Base-by-base conservation (phyloP, 1,139 yeast genomes). In the Pichia sp. region DNA sequence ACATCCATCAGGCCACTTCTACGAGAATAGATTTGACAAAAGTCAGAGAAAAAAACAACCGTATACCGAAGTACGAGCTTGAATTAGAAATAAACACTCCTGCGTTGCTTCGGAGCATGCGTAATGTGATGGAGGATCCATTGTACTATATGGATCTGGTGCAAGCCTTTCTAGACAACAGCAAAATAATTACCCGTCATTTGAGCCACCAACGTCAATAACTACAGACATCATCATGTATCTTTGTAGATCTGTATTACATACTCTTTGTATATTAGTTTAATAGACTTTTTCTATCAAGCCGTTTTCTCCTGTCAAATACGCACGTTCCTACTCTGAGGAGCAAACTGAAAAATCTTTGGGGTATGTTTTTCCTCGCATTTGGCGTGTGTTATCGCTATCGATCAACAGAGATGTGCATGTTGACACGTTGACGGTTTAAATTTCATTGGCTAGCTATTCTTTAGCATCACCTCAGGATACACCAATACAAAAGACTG, bases 1-100 rank as follows among this genome's bases (percentile, higher is more conserved):
- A 79, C 69, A 75, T 81, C 19, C 92, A 85, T 64, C 76, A 80
- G 31, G 80, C 81, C n/a, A 85, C 93, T 1, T 81, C 82, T 47
- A 84, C 90, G 1, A 76, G 82, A 62, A 80, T 87, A 63, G 95
- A 87, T 69, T 72, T 86, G 60, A 87, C 95, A 1, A 77, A 79
- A 61, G 89, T 85, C 5, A 70, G 74, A 53, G 72, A 75, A 41
- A 52, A 55, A 16, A 57, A 50, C 19, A 63, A 61, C 45, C 62
- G 62, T 45, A 55, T 54, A 1, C 59, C 65, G 67, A 77, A 67
- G 75, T 79, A 62, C 68, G 95, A 87, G 68, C 75, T 85, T 48
- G 95, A 87, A 67, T 71, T 90, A 52, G 97, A 90, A 72, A 73
- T 88, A 48, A 90, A 89, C 61, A 76, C 85, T 11, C 67, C 74